phyloP scores from a whole-genome alignment of 768 basidiomycete species.

The Suillus ampliporus region DNA sequence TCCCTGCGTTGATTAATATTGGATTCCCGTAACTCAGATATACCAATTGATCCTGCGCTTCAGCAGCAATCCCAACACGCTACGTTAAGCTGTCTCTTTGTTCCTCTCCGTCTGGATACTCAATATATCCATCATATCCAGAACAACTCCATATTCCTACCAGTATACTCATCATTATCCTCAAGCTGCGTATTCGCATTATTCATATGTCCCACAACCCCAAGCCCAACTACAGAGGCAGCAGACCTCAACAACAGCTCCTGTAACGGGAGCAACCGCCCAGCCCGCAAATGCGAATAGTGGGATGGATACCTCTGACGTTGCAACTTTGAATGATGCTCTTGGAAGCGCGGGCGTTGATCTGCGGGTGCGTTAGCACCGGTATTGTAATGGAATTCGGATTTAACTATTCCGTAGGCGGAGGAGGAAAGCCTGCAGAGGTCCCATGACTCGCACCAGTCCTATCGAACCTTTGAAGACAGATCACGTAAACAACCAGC shows the following conservation, averaged over 20 bases:
- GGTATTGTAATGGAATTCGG: neutral
- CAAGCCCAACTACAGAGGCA: conserved; percentile 34
- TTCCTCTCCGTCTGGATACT: conserved; percentile 11
- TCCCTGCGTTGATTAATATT: conserved; percentile 3
- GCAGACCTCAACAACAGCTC: conserved; percentile 22
- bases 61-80: conserved; percentile 60
- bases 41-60: conserved; percentile 71
- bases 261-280: conserved; percentile 26
- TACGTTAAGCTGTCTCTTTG: conserved; percentile 40
- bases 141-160: conserved; percentile 55
- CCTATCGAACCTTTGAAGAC: conserved; percentile 75
- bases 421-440: conserved; percentile 85
- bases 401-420: conserved; percentile 54
- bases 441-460: conserved; percentile 61
- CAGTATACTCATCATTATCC: conserved; percentile 46
- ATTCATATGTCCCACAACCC: conserved; percentile 42
- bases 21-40: conserved; percentile 44
- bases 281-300: conserved; percentile 31
- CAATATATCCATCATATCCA: conserved; percentile 27
- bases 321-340: conserved; percentile 83
- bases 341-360: conserved; percentile 88
- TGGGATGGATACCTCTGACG: conserved; percentile 67
- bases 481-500: conserved; percentile 77
- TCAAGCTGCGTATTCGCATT: conserved; percentile 48
- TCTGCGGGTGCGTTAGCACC: conserved; percentile 58